Conservation (phyloP, 306 rosid genomes). For the Malus asiatica region DNA sequence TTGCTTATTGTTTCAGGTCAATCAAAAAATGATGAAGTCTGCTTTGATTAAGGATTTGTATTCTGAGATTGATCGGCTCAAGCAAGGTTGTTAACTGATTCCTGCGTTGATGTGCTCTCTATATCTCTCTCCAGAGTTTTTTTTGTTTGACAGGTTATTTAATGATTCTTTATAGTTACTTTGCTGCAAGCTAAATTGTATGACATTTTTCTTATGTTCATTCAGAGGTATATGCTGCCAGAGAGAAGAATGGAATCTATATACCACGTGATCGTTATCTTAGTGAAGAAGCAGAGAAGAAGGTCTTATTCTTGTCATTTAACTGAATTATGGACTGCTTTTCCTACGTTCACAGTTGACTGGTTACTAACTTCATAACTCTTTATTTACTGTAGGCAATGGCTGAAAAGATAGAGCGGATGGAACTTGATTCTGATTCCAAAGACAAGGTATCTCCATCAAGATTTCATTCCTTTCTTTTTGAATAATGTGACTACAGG, state of each 20-base stretch:
- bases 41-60: conserved; percentile 95
- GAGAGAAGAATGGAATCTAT: conserved; percentile 98
- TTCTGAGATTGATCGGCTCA: conserved; percentile 88
- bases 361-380: conserved; percentile 5
- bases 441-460: conserved; percentile 76
- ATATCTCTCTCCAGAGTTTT: neutral
- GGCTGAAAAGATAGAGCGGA: conserved; percentile 93
- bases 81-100: conserved; percentile 66
- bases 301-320: conserved; percentile 39
- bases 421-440: conserved; percentile 89
- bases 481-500: neutral
- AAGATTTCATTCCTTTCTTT: conserved; percentile 17
- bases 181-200: neutral
- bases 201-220: conserved; percentile 1
- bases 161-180: neutral
- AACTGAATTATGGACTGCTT: neutral
- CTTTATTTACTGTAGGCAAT: conserved; percentile 55
- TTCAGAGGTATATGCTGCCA: conserved; percentile 94
- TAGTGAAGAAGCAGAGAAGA: conserved; percentile 92
- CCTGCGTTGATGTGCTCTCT: conserved; percentile 8
- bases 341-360: conserved; percentile 6
- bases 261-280: conserved; percentile 99
- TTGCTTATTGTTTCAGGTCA: conserved; percentile 50
- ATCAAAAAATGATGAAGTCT: conserved; percentile 99
- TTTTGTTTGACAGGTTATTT: neutral